Percentiles rank a stretch among this genome's conserved stretches.
Conservation (phyloP, 2,329 filamentous ascomycete species). For the Madurella fahalii region DNA sequence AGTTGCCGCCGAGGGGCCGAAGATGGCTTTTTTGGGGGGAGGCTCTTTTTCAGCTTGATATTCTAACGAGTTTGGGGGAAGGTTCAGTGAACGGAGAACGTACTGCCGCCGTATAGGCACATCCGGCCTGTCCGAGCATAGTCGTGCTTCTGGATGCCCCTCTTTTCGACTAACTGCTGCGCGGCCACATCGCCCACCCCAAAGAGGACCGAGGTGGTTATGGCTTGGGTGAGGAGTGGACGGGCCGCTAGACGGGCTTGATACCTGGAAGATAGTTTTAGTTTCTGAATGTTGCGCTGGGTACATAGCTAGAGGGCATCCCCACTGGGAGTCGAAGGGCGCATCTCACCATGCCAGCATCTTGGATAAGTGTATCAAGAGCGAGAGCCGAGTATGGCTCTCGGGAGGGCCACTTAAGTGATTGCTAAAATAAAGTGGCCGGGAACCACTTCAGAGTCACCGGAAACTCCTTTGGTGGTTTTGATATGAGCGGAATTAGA, state of each 20-base stretch:
- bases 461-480: not conserved
- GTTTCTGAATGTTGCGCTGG: conserved; percentile 30
- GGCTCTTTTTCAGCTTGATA: conserved; percentile 1
- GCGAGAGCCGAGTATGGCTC: not conserved
- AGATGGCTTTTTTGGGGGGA: conserved; percentile 60
- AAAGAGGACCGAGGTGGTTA: conserved; percentile 89
- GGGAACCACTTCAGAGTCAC: not conserved
- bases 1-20: conserved; percentile 80
- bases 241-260: conserved; percentile 74
- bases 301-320: not conserved
- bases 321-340: too few species aligned
- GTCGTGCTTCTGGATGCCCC: conserved; percentile 73
- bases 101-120: conserved; percentile 74
- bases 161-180: conserved; percentile 84
- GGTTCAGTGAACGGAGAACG: conserved; percentile 30
- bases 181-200: conserved; percentile 86
- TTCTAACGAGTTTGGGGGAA: conserved; percentile 1
- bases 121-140: conserved; percentile 68
- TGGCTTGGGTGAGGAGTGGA: conserved; percentile 83
- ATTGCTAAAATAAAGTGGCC: not conserved
- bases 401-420: not conserved
- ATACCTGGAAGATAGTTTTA: conserved; percentile 55
- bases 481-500: not conserved
- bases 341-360: too few species aligned
- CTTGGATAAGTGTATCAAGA: not conserved